These are phyloP conservation scores for Aspergillus aculeatus DNA, from an alignment of 2,329 filamentous ascomycete species.

Conservation along the genomic window DNA sequence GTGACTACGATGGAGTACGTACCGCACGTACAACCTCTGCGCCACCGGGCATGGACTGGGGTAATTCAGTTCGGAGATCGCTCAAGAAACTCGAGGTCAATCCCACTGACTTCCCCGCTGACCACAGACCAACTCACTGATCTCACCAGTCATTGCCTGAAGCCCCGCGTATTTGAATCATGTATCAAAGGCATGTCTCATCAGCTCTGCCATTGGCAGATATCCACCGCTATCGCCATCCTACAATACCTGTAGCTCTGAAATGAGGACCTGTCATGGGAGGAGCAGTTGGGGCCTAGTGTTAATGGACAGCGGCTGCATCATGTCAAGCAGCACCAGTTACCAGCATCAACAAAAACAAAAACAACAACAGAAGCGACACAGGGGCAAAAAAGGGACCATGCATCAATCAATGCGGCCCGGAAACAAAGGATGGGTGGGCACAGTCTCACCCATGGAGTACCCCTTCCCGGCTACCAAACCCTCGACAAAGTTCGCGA, in stretches of 20 bases:
- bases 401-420: conserved; percentile 6
- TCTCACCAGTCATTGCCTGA: background rate
- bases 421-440: background rate
- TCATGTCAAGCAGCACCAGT: background rate
- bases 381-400: conserved; percentile 3
- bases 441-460: background rate
- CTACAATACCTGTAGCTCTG: background rate
- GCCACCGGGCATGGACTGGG: background rate
- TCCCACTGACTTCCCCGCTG: background rate
- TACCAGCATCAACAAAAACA: too few species aligned
- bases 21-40: too few species aligned
- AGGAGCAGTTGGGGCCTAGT: background rate
- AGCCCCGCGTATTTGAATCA: background rate
- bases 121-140: background rate
- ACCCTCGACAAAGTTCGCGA: background rate
- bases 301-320: conserved; percentile 1
- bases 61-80: background rate
- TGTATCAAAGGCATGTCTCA: background rate
- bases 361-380: background rate
- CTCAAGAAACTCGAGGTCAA: background rate
- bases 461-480: conserved; percentile 7
- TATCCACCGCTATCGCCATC: background rate
- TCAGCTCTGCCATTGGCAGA: background rate
- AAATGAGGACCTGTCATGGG: background rate
- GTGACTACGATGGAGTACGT: too few species aligned